phyloP scores from a whole-genome alignment of 1,284 basidiomycete genomes.

The Cutaneotrichosporon sp. region DNA sequence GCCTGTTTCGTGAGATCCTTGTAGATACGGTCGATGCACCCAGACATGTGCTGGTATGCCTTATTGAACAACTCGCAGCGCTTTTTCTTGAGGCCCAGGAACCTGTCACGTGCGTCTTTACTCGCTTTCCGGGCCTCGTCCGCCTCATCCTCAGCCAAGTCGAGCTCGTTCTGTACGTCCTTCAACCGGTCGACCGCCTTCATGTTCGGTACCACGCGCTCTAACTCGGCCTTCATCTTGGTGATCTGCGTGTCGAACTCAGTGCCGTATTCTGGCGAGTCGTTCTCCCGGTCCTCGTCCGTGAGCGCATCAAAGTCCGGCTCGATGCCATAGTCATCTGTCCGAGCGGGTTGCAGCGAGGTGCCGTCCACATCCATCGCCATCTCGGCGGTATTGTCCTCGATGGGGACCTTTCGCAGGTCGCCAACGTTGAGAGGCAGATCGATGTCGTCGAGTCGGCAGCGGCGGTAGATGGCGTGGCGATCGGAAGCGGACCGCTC shows the following conservation, averaged over 20 bases:
- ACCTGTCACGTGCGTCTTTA: conserved; percentile 83
- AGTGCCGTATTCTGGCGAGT: conserved; percentile 65
- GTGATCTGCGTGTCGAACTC: conserved; percentile 75
- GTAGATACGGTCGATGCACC: conserved; percentile 91
- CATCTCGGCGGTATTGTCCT: conserved; percentile 53
- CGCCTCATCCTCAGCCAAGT: conserved; percentile 60
- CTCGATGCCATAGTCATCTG: conserved; percentile 83
- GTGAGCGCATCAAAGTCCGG: conserved; percentile 79
- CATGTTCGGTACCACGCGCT: conserved; percentile 92
- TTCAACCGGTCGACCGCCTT: conserved; percentile 94
- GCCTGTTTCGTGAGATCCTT: conserved; percentile 96
- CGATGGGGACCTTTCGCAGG: conserved; percentile 81
- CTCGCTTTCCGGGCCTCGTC: conserved; percentile 69
- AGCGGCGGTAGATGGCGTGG: conserved; percentile 82
- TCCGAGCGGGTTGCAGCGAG: conserved; percentile 68
- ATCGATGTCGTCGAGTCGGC: conserved; percentile 87
- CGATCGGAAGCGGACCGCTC: conserved; percentile 84
- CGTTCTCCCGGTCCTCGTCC: conserved; percentile 80
- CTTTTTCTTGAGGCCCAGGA: conserved; percentile 79
- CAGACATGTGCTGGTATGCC: conserved; percentile 93
- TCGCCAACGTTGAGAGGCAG: conserved; percentile 73
- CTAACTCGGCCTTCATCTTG: conserved; percentile 77
- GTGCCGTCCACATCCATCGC: conserved; percentile 80
- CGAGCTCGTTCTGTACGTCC: conserved; percentile 72
- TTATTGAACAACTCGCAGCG: conserved; percentile 92